phyloP scores from a whole-genome alignment of 352 stramenopile genomes.

The Phytophthora agathidicida region DNA sequence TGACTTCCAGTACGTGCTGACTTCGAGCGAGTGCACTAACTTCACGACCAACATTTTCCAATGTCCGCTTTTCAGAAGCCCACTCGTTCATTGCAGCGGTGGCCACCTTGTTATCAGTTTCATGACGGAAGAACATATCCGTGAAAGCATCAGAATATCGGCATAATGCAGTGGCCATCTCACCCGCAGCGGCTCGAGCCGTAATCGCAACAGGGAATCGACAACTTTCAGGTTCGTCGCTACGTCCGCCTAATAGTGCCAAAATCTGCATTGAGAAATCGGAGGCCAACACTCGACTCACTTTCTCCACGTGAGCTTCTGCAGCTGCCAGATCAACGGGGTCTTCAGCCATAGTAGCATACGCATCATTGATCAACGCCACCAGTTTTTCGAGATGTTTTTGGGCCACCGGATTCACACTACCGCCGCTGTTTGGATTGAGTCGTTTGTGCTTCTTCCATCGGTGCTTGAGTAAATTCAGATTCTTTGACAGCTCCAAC shows the following conservation, averaged over 20 bases:
- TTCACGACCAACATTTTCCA: constrained; percentile 50
- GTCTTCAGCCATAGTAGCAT: constrained; percentile 60
- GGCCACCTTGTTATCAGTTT: constrained; percentile 31
- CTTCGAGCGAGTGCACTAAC: constrained; percentile 50
- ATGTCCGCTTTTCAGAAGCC: constrained; percentile 40
- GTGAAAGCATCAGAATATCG: constrained; percentile 68
- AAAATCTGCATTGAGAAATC: constrained; percentile 78
- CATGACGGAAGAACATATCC: constrained; percentile 45
- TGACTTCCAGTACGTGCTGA: constrained; percentile 43
- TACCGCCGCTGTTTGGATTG: constrained; percentile 29
- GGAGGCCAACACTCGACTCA: constrained; percentile 58
- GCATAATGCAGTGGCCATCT: constrained; percentile 47
- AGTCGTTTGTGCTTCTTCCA: constrained; percentile 61
- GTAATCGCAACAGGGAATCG: constrained; percentile 40
- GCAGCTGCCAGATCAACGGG: constrained; percentile 55
- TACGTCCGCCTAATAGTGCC: constrained; percentile 41
- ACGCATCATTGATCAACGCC: constrained; percentile 73
- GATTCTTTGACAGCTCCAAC: constrained; percentile 71
- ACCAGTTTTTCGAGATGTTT: constrained; percentile 77
- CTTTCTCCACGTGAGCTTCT: constrained; percentile 56
- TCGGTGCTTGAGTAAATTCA: constrained; percentile 68
- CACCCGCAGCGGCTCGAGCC: constrained; percentile 26
- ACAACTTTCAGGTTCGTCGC: constrained; percentile 34
- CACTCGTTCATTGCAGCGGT: constrained; percentile 33
- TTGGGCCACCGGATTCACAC: constrained; percentile 60